phyloP scores from a whole-genome alignment of 2,329 filamentous ascomycete genomes.

The Aspergillus sp. region DNA sequence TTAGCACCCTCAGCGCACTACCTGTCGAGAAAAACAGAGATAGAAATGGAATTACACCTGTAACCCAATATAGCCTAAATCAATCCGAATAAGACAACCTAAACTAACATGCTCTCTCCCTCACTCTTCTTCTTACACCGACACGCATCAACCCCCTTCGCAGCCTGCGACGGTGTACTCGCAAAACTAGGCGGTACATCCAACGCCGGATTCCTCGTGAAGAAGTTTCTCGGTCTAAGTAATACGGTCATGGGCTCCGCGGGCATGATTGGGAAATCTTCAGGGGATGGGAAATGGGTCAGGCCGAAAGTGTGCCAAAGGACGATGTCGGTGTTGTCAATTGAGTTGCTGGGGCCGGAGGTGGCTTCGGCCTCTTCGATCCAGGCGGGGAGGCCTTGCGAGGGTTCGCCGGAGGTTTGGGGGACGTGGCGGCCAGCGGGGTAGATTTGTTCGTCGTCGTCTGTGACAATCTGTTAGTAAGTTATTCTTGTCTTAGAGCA shows the following conservation, averaged over 20 bases:
- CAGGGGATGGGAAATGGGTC: slow-evolving; percentile 79
- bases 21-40: neutral
- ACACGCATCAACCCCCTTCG: slow-evolving; percentile 34
- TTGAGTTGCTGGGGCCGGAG: slow-evolving; percentile 54
- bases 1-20: neutral
- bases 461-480: slow-evolving; percentile 34
- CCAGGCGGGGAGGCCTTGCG: slow-evolving; percentile 67
- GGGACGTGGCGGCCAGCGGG: slow-evolving; percentile 82
- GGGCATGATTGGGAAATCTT: slow-evolving; percentile 91
- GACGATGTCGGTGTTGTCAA: slow-evolving; percentile 79
- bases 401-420: slow-evolving; percentile 75
- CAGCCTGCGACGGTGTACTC: slow-evolving; percentile 63
- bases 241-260: slow-evolving; percentile 77
- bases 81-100: slow-evolving; percentile 13
- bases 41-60: neutral
- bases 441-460: slow-evolving; percentile 73
- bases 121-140: slow-evolving; percentile 28
- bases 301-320: slow-evolving; percentile 93
- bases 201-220: slow-evolving; percentile 68
- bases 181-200: slow-evolving; percentile 73
- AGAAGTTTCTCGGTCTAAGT: slow-evolving; percentile 75
- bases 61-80: too few relatives aligned
- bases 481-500: neutral
- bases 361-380: slow-evolving; percentile 46
- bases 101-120: slow-evolving; percentile 35